Evolutionary conservation across 768 basidiomycete genomes (phyloP).

Genomic region (Phanerochaete sordida): DNA sequence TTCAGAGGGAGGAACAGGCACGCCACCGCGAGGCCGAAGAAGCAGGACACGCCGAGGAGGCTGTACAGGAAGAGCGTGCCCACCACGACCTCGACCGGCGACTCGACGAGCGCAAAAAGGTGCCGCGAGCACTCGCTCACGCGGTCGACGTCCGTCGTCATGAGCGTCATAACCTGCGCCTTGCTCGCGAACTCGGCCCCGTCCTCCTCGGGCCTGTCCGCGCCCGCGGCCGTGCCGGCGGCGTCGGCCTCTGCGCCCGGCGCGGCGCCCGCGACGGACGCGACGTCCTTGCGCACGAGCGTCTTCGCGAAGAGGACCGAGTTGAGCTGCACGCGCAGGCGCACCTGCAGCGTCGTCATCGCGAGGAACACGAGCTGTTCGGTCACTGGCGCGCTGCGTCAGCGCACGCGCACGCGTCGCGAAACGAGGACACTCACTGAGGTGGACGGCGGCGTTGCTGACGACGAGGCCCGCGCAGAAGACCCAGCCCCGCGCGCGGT

Average conservation of each 20-base stretch:
- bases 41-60: conserved; percentile 74
- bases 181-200: conserved; percentile 53
- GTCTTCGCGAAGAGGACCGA: conserved; percentile 85
- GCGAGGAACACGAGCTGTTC: conserved; percentile 71
- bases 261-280: conserved; percentile 48
- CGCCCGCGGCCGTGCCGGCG: conserved; percentile 14
- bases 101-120: conserved; percentile 70
- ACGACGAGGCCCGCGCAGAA: conserved; percentile 51
- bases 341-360: conserved; percentile 66
- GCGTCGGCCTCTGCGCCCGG: conserved; percentile 19
- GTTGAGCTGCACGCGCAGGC: conserved; percentile 74
- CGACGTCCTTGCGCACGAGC: conserved; percentile 79
- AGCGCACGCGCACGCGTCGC: background rate
- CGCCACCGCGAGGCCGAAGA: conserved; percentile 75
- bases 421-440: conserved; percentile 31
- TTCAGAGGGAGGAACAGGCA: conserved; percentile 69
- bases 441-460: conserved; percentile 38
- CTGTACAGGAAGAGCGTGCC: conserved; percentile 75
- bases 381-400: conserved; percentile 40
- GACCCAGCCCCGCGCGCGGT: conserved; percentile 73
- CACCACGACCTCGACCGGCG: conserved; percentile 74
- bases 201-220: conserved; percentile 35
- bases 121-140: conserved; percentile 85
- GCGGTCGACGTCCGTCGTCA: conserved; percentile 93
- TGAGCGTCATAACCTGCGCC: conserved; percentile 89